Percentiles rank a stretch among this genome's conserved stretches.
Evolutionary conservation across 2,329 filamentous ascomycete genomes (phyloP).

Genomic region (Diaporthe capsici): DNA sequence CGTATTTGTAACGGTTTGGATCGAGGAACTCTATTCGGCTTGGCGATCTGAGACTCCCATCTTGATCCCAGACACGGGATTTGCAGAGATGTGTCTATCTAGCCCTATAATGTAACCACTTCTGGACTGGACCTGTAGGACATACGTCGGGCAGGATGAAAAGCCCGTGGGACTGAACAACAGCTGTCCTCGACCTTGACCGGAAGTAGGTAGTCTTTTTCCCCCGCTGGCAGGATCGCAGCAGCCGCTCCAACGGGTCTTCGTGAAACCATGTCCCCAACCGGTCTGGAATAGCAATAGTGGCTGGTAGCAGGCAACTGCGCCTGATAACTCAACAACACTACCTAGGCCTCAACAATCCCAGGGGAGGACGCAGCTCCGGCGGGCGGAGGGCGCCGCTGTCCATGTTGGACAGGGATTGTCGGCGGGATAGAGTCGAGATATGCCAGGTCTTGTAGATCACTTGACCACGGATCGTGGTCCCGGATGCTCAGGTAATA

Average conservation of each 20-base stretch:
- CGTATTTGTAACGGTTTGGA: constrained; percentile 10
- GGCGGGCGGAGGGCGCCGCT: constrained; percentile 15
- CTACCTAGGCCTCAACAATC: constrained; percentile 22
- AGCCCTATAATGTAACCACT: background rate
- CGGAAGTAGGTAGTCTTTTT: background rate
- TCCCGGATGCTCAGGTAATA: background rate
- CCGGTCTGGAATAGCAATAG: background rate
- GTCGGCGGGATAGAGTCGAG: constrained; percentile 2
- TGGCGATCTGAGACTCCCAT: constrained; percentile 24
- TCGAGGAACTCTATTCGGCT: background rate
- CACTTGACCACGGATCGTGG: background rate
- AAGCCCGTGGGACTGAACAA: background rate
- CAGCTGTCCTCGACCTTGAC: background rate
- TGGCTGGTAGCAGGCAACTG: background rate
- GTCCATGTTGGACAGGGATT: background rate
- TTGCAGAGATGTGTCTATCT: constrained; percentile 5
- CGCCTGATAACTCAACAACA: background rate
- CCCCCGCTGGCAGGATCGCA: background rate
- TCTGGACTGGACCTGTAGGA: constrained; percentile 3
- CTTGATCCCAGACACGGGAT: constrained; percentile 28
- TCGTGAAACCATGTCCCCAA: constrained; percentile 9
- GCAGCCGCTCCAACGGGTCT: constrained; percentile 10
- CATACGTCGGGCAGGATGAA: background rate
- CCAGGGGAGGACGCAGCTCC: background rate
- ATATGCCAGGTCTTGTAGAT: constrained; percentile 10